Conservation (phyloP, 371 early-diverging fungal genomes). For the Mucor velutinosus region DNA sequence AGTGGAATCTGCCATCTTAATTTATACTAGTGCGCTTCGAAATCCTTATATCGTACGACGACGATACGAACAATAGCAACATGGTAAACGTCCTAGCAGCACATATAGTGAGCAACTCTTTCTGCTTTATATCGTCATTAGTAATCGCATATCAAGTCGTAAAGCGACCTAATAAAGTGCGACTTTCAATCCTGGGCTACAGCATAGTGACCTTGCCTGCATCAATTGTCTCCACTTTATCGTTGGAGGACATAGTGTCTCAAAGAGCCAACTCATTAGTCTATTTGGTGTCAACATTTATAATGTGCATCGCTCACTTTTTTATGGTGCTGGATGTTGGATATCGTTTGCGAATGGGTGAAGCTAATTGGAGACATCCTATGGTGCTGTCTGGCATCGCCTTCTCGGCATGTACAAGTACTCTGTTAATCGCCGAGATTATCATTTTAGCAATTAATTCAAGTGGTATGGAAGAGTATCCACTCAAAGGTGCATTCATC, state of each 20-base stretch:
- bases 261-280: conserved; percentile 5
- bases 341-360: conserved; percentile 7
- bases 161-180: conserved; percentile 17
- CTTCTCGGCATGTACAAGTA: conserved; percentile 2
- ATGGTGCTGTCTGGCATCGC: conserved; percentile 10
- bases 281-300: conserved; percentile 7
- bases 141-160: conserved; percentile 13
- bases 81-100: not conserved
- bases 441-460: conserved; percentile 1
- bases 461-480: not conserved
- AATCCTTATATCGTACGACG: not conserved
- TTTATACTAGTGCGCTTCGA: not conserved
- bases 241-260: conserved; percentile 1
- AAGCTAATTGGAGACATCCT: conserved; percentile 12
- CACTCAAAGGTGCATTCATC: conserved; percentile 8
- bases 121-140: conserved; percentile 7
- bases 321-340: conserved; percentile 21
- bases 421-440: conserved; percentile 4
- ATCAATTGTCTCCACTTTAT: conserved; percentile 13
- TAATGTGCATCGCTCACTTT: conserved; percentile 16
- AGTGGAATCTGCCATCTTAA: not conserved
- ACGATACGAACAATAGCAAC: not conserved
- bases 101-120: not conserved
- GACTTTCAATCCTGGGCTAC: conserved; percentile 15
- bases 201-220: conserved; percentile 18